Percentiles rank a stretch among this genome's conserved stretches.
Evolutionary conservation across 148 eudicot genomes (phyloP).

Genomic region (Vaccinium myrtillus): DNA sequence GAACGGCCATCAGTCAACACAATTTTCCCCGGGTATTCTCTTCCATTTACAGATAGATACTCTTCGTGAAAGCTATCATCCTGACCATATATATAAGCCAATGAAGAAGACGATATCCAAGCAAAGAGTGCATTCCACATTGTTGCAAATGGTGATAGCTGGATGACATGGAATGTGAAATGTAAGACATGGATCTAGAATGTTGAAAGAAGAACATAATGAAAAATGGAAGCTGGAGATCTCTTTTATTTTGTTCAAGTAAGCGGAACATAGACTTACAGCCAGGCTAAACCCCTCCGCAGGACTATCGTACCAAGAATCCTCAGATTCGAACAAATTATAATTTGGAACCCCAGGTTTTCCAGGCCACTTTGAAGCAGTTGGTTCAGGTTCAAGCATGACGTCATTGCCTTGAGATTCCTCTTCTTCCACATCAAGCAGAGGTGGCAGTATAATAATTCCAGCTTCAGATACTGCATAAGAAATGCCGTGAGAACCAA

Average conservation of each 20-base stretch:
- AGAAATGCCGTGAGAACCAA: constrained; percentile 13
- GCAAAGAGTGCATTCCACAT: constrained; percentile 85
- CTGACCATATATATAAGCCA: constrained; percentile 89
- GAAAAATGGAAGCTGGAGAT: neutral
- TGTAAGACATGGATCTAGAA: neutral
- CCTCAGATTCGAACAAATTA: constrained; percentile 59
- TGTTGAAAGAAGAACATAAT: constrained; percentile 10
- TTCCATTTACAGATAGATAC: constrained; percentile 66
- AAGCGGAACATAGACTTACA: constrained; percentile 44
- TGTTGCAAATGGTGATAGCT: constrained; percentile 90
- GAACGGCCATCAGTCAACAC: constrained; percentile 73
- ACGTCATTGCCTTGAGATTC: constrained; percentile 31
- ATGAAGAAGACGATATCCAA: constrained; percentile 85
- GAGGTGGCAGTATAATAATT: constrained; percentile 56
- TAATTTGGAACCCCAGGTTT: constrained; percentile 50
- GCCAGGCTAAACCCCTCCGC: constrained; percentile 77
- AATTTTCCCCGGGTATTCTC: constrained; percentile 71
- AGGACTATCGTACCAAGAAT: constrained; percentile 77
- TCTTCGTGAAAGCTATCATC: constrained; percentile 76
- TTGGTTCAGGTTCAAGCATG: constrained; percentile 39
- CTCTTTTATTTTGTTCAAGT: neutral
- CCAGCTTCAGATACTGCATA: constrained; percentile 78
- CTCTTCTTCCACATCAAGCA: constrained; percentile 32
- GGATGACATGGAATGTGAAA: constrained; percentile 30
- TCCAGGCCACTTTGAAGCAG: constrained; percentile 56